Percentiles rank a stretch among this genome's conserved stretches.
Conservation (phyloP, 495 filamentous ascomycete genomes). For the Podospora comata region DNA sequence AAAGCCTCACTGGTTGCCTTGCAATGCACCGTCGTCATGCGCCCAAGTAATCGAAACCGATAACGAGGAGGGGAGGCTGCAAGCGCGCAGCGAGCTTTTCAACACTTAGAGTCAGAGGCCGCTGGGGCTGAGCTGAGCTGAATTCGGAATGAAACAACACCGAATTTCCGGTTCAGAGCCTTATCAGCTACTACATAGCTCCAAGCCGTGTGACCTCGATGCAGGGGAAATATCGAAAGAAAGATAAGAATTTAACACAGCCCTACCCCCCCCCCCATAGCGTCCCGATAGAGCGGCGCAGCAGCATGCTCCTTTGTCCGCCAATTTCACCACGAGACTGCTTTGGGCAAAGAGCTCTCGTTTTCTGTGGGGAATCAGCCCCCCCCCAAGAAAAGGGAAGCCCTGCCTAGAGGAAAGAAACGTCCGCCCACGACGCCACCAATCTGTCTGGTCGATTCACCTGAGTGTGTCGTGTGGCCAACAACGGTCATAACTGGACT, state of each 20-base stretch:
- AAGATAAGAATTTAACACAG: neutral
- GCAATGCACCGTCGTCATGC: neutral
- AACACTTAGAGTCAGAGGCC: neutral
- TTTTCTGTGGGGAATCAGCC: neutral
- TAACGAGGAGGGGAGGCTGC: neutral
- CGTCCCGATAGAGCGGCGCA: conserved; percentile 12
- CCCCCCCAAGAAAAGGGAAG: neutral
- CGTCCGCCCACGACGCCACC: neutral
- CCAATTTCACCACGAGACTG: neutral
- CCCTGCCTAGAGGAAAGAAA: neutral
- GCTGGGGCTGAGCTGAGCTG: neutral
- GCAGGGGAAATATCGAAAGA: neutral
- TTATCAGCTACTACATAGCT: neutral
- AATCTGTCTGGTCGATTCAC: neutral
- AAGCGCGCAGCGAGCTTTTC: too few relatives aligned
- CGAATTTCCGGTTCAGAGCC: neutral
- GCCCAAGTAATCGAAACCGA: neutral
- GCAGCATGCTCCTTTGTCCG: conserved; percentile 5
- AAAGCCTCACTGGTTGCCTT: neutral
- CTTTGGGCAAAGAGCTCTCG: neutral
- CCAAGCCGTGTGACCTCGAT: neutral
- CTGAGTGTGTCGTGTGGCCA: neutral
- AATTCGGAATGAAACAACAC: neutral
- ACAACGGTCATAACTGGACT: neutral
- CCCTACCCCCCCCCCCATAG: neutral